Base-by-base conservation (phyloP, 352 stramenopile species). In the Pythium utonaiense region DNA sequence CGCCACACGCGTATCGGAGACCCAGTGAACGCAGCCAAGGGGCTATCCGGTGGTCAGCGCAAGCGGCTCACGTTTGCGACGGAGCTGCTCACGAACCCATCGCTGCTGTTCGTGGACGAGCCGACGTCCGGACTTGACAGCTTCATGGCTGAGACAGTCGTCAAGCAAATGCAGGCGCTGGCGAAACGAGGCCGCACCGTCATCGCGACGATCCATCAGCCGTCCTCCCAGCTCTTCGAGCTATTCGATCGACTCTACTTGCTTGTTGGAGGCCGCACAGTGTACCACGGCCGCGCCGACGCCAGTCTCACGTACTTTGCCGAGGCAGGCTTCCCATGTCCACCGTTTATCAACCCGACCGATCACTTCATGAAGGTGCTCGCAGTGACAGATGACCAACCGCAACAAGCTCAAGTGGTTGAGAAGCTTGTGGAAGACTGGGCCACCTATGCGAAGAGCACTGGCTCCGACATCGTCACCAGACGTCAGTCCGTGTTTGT, bases 51-150 rank as follows among this genome's bases (percentile, higher is more conserved):
- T 27, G 80, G 84, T 16, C 73, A 93, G 57, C 74, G 83, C 52
- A 77, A 80, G 28, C 64, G 64, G 3, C 58, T 76, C 3, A 57
- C 73, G 28, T 78, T 75, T 14, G 89, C 75, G 9, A 94, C 84
- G 4, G 89, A 96, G 68, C 74, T 95, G 28, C 67, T 96, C 34
- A 89, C 78, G 16, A 87, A 93, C 59, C 85, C 83, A 16, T 84
- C 82, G 36, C 51, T 93, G 2, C 62, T 97, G 17, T 93, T 96
- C 49, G 73, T 93, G 34, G 89, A 97, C 58, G 88, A 97, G 60
- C 83, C 83, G 10, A 91, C 80, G 3, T 84, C 75, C 8, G 88
- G 71, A 0, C 64, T 89, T 6, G 73, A 84, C 53, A 80, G 68
- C 53, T 85, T 71, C 60, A 86, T 85, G 73, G 68, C 75, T 22